Evolutionary conservation across 2,329 filamentous ascomycete genomes (phyloP).

Genomic region (Fusarium devonianum): DNA sequence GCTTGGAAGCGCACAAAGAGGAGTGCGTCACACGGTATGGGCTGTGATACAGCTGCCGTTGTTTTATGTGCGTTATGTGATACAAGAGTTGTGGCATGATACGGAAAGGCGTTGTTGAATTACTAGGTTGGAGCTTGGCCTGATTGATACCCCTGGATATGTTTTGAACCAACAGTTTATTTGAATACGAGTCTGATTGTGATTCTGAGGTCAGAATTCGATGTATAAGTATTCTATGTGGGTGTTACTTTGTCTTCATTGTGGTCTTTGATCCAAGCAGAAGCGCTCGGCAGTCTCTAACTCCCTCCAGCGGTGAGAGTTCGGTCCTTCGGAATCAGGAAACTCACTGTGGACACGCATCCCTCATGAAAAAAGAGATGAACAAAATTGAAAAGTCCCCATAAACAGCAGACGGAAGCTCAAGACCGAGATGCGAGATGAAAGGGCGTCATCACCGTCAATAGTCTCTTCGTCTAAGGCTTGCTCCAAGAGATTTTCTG

Average conservation of each 20-base stretch:
- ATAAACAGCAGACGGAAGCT: not conserved
- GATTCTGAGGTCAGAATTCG: not conserved
- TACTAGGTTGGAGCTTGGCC: constrained; percentile 26
- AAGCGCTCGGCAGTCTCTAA: too few relatives aligned
- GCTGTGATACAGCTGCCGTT: constrained; percentile 38
- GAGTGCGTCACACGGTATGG: constrained; percentile 74
- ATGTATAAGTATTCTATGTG: not conserved
- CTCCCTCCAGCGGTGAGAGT: too few relatives aligned
- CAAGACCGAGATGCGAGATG: constrained; percentile 8
- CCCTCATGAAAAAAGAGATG: too few relatives aligned
- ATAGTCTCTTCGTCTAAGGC: constrained; percentile 7
- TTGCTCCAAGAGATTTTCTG: constrained; percentile 1
- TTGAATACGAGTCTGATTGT: constrained; percentile 10
- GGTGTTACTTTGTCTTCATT: too few relatives aligned
- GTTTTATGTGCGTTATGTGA: not conserved
- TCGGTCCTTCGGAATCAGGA: too few relatives aligned
- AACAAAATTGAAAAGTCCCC: too few relatives aligned
- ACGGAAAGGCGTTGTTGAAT: constrained; percentile 33
- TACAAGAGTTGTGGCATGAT: constrained; percentile 4
- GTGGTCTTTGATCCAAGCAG: too few relatives aligned
- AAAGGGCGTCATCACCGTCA: not conserved
- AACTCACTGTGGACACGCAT: too few relatives aligned
- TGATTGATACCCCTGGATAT: constrained; percentile 42
- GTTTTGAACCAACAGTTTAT: not conserved
- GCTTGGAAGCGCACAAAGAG: constrained; percentile 74